A percentile compares a stretch with the other conserved stretches of the same genome.
Evolutionary conservation across 2,329 filamentous ascomycete genomes (phyloP).

Genomic region (Claviceps citrina): DNA sequence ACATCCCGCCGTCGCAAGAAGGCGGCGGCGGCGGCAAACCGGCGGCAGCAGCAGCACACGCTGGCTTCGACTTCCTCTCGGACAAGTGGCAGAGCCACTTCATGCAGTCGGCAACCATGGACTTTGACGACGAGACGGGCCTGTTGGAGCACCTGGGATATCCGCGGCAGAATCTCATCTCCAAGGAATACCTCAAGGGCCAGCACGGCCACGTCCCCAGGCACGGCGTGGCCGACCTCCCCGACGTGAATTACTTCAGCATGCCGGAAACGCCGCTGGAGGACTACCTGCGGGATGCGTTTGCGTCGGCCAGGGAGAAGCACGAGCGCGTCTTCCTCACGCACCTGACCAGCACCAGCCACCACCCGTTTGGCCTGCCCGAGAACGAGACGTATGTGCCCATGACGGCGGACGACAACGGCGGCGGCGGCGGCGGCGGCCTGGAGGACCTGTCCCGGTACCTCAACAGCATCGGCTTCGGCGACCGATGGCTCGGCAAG

Average conservation of each 20-base stretch:
- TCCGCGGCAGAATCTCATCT: conserved; percentile 11
- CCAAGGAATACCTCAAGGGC: conserved; percentile 17
- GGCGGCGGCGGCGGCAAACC: background rate
- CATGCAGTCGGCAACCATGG: conserved; percentile 18
- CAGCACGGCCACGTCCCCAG: conserved; percentile 10
- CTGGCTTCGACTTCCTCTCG: conserved; percentile 9
- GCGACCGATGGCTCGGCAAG: conserved; percentile 19
- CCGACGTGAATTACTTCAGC: conserved; percentile 21
- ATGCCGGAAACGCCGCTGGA: conserved; percentile 17
- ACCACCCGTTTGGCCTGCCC: conserved; percentile 19
- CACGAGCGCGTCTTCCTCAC: conserved; percentile 20
- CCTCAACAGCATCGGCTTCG: conserved; percentile 18
- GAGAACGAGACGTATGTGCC: conserved; percentile 14
- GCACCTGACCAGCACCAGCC: conserved; percentile 21
- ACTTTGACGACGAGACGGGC: conserved; percentile 17
- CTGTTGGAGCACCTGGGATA: conserved; percentile 18
- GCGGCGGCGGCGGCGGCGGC: no score
- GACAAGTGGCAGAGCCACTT: conserved; percentile 18
- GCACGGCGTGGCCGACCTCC: conserved; percentile 14
- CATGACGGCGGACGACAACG: no score
- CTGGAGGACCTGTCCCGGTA: conserved; percentile 19
- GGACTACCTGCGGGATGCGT: conserved; percentile 20
- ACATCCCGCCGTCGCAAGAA: conserved; percentile 7
- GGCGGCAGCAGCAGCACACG: no score
- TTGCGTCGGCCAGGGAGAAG: conserved; percentile 15